Percentiles rank a stretch among this genome's conserved stretches.
These are phyloP conservation scores for Jatropha podagrica DNA, from an alignment of 441 rosid species.

Conservation along the genomic window DNA sequence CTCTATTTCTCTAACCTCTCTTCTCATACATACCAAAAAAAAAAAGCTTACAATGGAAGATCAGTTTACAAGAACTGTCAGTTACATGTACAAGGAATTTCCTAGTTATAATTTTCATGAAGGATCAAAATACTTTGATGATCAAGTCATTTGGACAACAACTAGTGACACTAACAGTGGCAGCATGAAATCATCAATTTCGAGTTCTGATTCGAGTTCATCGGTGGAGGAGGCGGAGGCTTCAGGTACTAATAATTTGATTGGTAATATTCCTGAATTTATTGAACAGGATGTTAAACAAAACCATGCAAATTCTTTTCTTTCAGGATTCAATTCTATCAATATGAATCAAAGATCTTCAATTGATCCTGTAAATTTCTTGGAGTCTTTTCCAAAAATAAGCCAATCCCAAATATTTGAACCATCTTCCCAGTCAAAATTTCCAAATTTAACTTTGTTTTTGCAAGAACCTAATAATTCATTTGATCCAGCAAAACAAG, in stretches of 20 bases:
- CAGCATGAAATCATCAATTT: constrained; percentile 26
- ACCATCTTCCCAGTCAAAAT: constrained; percentile 44
- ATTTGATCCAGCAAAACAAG: constrained; percentile 29
- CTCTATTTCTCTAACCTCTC: constrained; percentile 20
- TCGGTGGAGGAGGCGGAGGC: constrained; percentile 36
- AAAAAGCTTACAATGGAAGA: constrained; percentile 36
- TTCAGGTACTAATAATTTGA: constrained; percentile 26
- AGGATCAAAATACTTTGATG: constrained; percentile 33
- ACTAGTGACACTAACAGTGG: constrained; percentile 17
- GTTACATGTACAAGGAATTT: constrained; percentile 43
- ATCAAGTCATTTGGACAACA: constrained; percentile 45
- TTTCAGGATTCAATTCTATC: constrained; percentile 36
- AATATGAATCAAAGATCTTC: constrained; percentile 30
- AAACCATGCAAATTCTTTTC: constrained; percentile 19
- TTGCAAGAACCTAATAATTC: constrained; percentile 43
- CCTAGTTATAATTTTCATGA: constrained; percentile 42
- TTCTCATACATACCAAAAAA: constrained; percentile 17
- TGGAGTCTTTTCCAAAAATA: constrained; percentile 46
- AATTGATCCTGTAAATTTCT: constrained; percentile 51
- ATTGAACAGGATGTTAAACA: constrained; percentile 28
- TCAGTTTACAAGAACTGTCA: constrained; percentile 58
- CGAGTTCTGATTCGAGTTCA: constrained; percentile 34
- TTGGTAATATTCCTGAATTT: constrained; percentile 32
- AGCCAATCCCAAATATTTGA: constrained; percentile 26
- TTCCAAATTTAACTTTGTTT: constrained; percentile 61